Evolutionary conservation across 176 grass and related monocot species (phyloP).

Genomic region (Oryza glumipatula): DNA sequence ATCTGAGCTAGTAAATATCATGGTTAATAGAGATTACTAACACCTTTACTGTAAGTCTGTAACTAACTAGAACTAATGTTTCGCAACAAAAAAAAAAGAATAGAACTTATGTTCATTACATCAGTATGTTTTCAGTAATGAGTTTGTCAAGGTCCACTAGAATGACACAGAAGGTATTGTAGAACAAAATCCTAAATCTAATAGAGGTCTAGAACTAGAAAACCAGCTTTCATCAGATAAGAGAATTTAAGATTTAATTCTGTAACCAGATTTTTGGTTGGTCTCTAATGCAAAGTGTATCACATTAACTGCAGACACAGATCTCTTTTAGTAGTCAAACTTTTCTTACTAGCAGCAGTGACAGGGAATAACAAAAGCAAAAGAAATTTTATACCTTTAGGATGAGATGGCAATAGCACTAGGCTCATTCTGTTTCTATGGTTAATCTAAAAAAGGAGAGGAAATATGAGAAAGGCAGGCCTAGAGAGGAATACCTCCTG

Average conservation of each 20-base stretch:
- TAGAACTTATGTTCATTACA: slow-evolving; percentile 17
- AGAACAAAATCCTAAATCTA: neutral
- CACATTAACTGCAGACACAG: neutral
- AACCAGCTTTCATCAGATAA: slow-evolving; percentile 1
- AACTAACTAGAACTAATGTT: too few relatives aligned
- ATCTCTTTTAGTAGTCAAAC: slow-evolving; percentile 14
- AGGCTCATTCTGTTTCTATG: slow-evolving; percentile 24
- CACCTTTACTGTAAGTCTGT: too few relatives aligned
- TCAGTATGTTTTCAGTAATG: neutral
- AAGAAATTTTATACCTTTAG: slow-evolving; percentile 20
- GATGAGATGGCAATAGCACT: slow-evolving; percentile 25
- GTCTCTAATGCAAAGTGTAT: slow-evolving; percentile 15
- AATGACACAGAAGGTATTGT: neutral
- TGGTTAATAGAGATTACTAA: neutral
- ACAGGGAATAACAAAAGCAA: slow-evolving; percentile 23
- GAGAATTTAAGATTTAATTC: slow-evolving; percentile 10
- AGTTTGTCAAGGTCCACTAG: neutral
- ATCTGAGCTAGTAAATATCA: neutral
- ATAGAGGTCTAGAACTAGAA: neutral
- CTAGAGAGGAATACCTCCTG: slow-evolving; percentile 48
- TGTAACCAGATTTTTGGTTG: neutral
- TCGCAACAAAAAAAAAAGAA: too few relatives aligned
- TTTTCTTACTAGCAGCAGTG: slow-evolving; percentile 5
- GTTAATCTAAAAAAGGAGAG: slow-evolving; percentile 12
- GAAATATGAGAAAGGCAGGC: slow-evolving; percentile 13